Evolutionary conservation across 176 grass and related monocot species (phyloP).

Genomic region (Leersia perrieri): DNA sequence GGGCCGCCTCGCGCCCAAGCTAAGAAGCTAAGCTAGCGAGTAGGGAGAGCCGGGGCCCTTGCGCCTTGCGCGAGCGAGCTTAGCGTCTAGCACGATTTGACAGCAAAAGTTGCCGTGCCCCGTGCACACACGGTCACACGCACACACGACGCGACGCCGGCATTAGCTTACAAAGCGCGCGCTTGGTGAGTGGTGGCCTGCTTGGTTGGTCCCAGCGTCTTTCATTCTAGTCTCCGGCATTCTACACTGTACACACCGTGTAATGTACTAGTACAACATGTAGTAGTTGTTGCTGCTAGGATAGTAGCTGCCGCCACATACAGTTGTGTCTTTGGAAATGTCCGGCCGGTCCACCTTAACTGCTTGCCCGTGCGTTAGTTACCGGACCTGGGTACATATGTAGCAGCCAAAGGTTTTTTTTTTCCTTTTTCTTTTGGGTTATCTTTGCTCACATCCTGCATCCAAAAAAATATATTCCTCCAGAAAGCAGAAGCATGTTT

Average conservation of each 20-base stretch:
- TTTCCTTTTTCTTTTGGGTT: too few relatives aligned
- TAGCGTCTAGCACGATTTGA: background rate
- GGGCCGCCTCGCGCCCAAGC: too few relatives aligned
- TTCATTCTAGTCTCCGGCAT: background rate
- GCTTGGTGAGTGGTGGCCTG: too few relatives aligned
- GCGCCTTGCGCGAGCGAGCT: too few relatives aligned
- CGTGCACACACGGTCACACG: too few relatives aligned
- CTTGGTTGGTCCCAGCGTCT: background rate
- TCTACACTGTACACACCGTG: too few relatives aligned
- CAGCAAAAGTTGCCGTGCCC: background rate
- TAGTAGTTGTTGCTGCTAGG: background rate
- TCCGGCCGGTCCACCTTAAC: slow-evolving; percentile 26
- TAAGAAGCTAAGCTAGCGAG: too few relatives aligned
- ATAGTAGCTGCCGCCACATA: background rate
- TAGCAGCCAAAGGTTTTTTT: background rate
- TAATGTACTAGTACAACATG: too few relatives aligned
- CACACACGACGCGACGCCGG: background rate
- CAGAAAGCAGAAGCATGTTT: background rate
- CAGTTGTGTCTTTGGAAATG: slow-evolving; percentile 13
- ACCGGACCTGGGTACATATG: background rate
- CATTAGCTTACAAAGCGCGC: too few relatives aligned
- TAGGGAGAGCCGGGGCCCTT: too few relatives aligned
- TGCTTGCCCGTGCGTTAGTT: slow-evolving; percentile 4
- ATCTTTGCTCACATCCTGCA: too few relatives aligned
- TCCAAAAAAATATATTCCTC: too few relatives aligned